These are phyloP conservation scores for Hygrophorus russula DNA, from an alignment of 768 basidiomycete species.

Conservation along the genomic window DNA sequence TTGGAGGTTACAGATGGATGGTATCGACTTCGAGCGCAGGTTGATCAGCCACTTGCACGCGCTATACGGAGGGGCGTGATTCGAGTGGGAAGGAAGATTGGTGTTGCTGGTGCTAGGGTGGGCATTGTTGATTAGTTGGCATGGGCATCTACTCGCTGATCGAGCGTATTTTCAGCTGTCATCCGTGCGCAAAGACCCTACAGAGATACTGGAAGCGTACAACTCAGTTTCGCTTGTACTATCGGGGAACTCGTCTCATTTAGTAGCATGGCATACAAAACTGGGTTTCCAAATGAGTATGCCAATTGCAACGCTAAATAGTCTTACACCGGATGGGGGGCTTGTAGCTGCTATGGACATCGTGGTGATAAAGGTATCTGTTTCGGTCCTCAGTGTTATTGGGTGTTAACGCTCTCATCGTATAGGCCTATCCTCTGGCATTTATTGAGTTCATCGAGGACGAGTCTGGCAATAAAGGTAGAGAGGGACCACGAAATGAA, in stretches of 20 bases:
- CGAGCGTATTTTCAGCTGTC: slow-evolving; percentile 43
- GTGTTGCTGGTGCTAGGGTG: slow-evolving; percentile 70
- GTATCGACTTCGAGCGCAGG: slow-evolving; percentile 74
- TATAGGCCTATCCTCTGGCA: slow-evolving; percentile 60
- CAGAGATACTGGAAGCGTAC: slow-evolving; percentile 76
- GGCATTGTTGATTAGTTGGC: slow-evolving; percentile 15
- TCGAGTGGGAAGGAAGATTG: slow-evolving; percentile 73
- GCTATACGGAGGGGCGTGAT: slow-evolving; percentile 61
- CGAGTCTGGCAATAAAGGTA: slow-evolving; percentile 33
- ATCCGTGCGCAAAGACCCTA: slow-evolving; percentile 62
- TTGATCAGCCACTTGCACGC: slow-evolving; percentile 63
- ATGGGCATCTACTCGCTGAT: neutral
- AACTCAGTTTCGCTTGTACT: slow-evolving; percentile 54
- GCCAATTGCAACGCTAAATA: slow-evolving; percentile 67
- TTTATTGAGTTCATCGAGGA: slow-evolving; percentile 60
- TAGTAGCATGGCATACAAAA: slow-evolving; percentile 81
- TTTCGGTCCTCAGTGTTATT: neutral
- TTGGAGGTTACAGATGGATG: slow-evolving; percentile 97
- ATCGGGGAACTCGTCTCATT: slow-evolving; percentile 75
- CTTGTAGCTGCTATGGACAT: slow-evolving; percentile 64
- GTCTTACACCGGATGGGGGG: slow-evolving; percentile 77
- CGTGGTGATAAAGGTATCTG: slow-evolving; percentile 48
- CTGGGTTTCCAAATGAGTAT: slow-evolving; percentile 66
- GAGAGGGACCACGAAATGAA: slow-evolving; percentile 56
- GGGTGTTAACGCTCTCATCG: neutral